Percentiles rank a stretch among this genome's conserved stretches.
Evolutionary conservation across 2,329 filamentous ascomycete species (phyloP).

Genomic region (Aspergillus brunneoviolaceus): DNA sequence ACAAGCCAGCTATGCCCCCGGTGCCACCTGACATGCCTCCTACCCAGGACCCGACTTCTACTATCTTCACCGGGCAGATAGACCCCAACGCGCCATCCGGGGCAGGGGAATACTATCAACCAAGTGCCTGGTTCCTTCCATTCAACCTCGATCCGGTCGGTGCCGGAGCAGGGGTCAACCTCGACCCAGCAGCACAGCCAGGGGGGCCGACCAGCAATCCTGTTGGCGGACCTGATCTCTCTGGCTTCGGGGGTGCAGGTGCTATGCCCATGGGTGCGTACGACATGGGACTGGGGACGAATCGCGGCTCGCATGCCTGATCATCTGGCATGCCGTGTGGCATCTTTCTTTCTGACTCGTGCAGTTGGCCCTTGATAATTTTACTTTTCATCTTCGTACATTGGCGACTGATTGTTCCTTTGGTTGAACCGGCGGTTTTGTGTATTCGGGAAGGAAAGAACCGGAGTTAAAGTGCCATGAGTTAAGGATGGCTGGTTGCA

Average conservation of each 20-base stretch:
- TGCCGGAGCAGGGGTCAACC: constrained; percentile 17
- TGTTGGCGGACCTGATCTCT: constrained; percentile 18
- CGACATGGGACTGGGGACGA: constrained; percentile 26
- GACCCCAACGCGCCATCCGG: constrained; percentile 37
- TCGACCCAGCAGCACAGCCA: constrained; percentile 17
- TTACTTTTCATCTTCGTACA: not conserved
- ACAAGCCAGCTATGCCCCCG: constrained; percentile 28
- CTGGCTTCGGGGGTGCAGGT: constrained; percentile 20
- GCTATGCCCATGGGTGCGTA: constrained; percentile 29
- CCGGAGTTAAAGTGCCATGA: not conserved
- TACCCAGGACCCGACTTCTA: constrained; percentile 20
- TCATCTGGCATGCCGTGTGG: not conserved
- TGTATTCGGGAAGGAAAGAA: not conserved
- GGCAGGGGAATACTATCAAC: constrained; percentile 41
- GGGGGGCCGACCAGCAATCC: constrained; percentile 10
- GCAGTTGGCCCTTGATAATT: not conserved
- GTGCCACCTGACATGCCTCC: constrained; percentile 23
- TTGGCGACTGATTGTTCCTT: not conserved
- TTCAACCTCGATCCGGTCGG: constrained; percentile 77
- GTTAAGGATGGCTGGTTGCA: not conserved
- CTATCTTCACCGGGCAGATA: constrained; percentile 37
- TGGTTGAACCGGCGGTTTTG: not conserved
- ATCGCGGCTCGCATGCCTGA: constrained; percentile 16
- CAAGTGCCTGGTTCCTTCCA: constrained; percentile 84
- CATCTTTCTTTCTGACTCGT: not conserved